Conservation (phyloP, 495 filamentous ascomycete species). For the Echria macrotheca region DNA sequence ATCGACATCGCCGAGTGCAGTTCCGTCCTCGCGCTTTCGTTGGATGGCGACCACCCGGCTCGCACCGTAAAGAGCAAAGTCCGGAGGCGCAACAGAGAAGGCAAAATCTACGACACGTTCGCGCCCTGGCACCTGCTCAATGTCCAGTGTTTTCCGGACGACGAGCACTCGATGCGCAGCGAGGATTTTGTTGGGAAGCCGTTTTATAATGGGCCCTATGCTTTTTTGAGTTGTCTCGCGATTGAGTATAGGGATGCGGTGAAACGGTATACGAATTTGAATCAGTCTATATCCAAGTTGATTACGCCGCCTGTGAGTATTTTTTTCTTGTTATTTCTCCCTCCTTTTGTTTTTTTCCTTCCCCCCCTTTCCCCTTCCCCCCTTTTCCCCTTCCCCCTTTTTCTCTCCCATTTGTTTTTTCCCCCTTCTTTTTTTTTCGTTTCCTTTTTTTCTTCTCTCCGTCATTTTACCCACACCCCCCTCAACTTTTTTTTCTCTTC, state of each 20-base stretch:
- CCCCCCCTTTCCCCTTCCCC: too few species aligned
- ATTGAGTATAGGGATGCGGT: slow-evolving; percentile 49
- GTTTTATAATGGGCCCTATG: slow-evolving; percentile 49
- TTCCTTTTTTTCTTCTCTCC: too few species aligned
- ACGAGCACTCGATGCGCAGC: slow-evolving; percentile 41
- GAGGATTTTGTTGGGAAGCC: slow-evolving; percentile 40
- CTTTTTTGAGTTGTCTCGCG: slow-evolving; percentile 45
- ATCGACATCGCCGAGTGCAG: slow-evolving; percentile 46
- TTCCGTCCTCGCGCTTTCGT: slow-evolving; percentile 44
- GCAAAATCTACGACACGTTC: slow-evolving; percentile 42
- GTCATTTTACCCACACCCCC: too few species aligned
- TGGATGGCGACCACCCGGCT: slow-evolving; percentile 36
- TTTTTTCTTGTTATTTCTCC: too few species aligned
- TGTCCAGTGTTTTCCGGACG: slow-evolving; percentile 49
- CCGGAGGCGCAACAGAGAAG: slow-evolving; percentile 26
- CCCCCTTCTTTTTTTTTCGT: too few species aligned
- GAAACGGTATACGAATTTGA: slow-evolving; percentile 42
- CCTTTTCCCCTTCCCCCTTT: too few species aligned
- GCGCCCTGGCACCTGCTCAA: slow-evolving; percentile 48
- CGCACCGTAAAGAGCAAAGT: slow-evolving; percentile 30
- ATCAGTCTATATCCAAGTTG: slow-evolving; percentile 42
- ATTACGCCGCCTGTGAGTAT: slow-evolving; percentile 43
- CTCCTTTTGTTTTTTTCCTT: too few species aligned
- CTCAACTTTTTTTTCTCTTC: too few species aligned
- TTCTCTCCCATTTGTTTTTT: too few species aligned